These are phyloP conservation scores for Pezicula carpinea DNA, from an alignment of 2,329 filamentous ascomycete species.

Conservation along the genomic window DNA sequence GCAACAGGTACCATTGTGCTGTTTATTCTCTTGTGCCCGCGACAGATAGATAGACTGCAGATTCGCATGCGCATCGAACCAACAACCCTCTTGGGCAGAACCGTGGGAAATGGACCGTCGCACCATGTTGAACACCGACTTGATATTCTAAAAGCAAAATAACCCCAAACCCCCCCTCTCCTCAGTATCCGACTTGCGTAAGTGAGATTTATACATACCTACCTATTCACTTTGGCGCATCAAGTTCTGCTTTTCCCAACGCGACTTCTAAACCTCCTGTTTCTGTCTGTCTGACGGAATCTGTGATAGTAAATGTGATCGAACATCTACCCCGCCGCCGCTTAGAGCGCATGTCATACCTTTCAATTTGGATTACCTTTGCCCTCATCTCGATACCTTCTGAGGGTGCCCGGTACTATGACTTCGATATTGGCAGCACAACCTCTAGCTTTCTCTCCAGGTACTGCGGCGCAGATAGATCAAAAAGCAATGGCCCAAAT, in stretches of 20 bases:
- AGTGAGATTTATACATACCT: too few species aligned
- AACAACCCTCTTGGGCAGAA: neutral
- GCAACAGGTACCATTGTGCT: too few species aligned
- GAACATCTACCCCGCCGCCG: slow-evolving; percentile 1
- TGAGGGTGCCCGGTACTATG: slow-evolving; percentile 20
- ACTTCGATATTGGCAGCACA: slow-evolving; percentile 27
- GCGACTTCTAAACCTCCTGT: too few species aligned
- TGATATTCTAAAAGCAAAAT: neutral
- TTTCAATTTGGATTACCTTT: neutral
- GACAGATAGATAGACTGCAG: neutral
- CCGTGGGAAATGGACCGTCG: neutral
- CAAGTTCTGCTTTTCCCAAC: too few species aligned
- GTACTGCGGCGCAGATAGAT: slow-evolving; percentile 22
- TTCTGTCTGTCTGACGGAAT: neutral
- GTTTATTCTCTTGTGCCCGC: neutral
- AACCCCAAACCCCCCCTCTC: too few species aligned
- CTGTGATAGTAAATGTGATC: slow-evolving; percentile 1
- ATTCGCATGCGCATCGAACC: neutral
- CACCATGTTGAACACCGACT: neutral
- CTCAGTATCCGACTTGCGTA: too few species aligned
- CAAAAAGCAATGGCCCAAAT: slow-evolving; percentile 18
- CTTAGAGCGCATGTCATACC: neutral
- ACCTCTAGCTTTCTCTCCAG: slow-evolving; percentile 19
- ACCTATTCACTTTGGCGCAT: too few species aligned
- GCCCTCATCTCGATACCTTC: neutral